These are phyloP conservation scores for Arachnomyces sp. DNA, from an alignment of 2,329 filamentous ascomycete species.

Conservation along the genomic window DNA sequence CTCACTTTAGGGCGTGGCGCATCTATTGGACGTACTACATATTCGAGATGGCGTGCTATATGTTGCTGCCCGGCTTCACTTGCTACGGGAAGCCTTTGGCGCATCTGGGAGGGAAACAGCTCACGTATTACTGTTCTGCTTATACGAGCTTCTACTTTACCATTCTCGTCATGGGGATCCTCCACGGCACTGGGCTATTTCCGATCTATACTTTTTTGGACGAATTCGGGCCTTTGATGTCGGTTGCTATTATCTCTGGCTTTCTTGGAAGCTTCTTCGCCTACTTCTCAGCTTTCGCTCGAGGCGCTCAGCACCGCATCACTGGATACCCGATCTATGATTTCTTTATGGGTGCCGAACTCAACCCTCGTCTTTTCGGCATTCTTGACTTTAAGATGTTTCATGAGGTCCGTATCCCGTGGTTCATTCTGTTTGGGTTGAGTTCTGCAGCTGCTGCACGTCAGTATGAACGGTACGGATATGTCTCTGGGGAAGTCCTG, in stretches of 20 bases:
- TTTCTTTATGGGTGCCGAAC: conserved; percentile 82
- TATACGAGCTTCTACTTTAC: conserved; percentile 80
- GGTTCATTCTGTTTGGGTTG: conserved; percentile 79
- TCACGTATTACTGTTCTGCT: conserved; percentile 90
- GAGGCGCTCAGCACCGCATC: conserved; percentile 85
- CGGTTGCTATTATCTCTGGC: conserved; percentile 87
- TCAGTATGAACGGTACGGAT: conserved; percentile 76
- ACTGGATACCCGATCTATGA: conserved; percentile 73
- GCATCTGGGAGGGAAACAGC: conserved; percentile 72
- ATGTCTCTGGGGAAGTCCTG: conserved; percentile 71
- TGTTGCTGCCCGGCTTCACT: conserved; percentile 77
- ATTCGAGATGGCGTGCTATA: conserved; percentile 73
- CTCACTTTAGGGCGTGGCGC: conserved; percentile 69
- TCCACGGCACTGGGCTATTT: conserved; percentile 80
- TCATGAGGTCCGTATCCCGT: conserved; percentile 83
- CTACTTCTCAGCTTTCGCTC: conserved; percentile 71
- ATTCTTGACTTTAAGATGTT: conserved; percentile 91
- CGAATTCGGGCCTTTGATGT: conserved; percentile 86
- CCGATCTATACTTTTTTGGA: conserved; percentile 85
- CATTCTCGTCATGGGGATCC: conserved; percentile 55
- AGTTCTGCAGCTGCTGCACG: conserved; percentile 65
- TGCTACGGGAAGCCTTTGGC: conserved; percentile 79
- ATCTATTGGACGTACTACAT: conserved; percentile 94
- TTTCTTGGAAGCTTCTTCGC: conserved; percentile 73
- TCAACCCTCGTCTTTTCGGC: conserved; percentile 76